Base-by-base conservation (phyloP, 345 rosid genomes). In the Lagerstroemia speciosa region DNA sequence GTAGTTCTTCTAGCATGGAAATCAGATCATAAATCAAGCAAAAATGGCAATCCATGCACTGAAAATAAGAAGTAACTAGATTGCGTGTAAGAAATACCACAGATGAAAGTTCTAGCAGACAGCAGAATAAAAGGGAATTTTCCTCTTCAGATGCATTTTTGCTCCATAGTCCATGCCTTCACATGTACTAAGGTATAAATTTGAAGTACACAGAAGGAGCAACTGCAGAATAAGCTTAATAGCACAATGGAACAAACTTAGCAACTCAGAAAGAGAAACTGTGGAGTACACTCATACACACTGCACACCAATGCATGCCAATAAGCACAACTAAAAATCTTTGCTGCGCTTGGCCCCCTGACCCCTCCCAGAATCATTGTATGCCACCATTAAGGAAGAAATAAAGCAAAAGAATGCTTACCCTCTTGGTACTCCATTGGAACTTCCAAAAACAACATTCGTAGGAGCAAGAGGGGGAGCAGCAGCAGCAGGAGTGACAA, bases 391-490 rank as follows among this genome's bases (percentile, higher is more conserved):
- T 20, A 36, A 36, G 20, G 27, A 43, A 22, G 5, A 43, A 38
- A 65, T 26, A 8, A 38, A 65, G 27, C 11, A 22, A 37, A 33
- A 43, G 7, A 34, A 64, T 38, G 52, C 50, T 31, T 73, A 73
- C 76, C 76, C 76, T 62, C 71, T 67, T 43, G 61, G 71, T 45
- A 67, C 53, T 62, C 71, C 67, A 37, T 67, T 61, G 29, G 63
- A 19, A 27, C 24, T 74, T 81, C 87, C 81, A 36, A 86, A 65
- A 71, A 73, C 72, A 60, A 77, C 93, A 69, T 76, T 91, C 26
- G 71, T 24, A 37, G 68, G 81, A 79, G 80, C 80, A 31, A 81
- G 37, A 60, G 76, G 48, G 19, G 71, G 57, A 70, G 86, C 75
- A 0, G 72, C 1, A 40, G 75, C 83, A 64, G 83, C 81, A 72